These are phyloP conservation scores for Ogataea philodendri DNA, from an alignment of 805 yeast species.

Conservation along the genomic window DNA sequence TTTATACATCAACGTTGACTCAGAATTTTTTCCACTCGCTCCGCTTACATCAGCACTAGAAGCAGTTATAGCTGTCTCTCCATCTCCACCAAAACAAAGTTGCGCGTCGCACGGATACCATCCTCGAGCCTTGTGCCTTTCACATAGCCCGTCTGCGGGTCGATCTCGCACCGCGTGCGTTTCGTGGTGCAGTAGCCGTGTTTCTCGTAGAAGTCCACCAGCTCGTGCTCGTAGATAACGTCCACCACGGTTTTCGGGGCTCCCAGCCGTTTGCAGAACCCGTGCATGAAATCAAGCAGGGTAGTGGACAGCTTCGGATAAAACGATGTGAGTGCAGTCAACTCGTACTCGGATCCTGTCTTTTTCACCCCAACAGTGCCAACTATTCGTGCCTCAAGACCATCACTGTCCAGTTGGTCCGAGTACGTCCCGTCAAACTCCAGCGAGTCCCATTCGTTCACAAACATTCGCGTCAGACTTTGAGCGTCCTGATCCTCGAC, in stretches of 20 bases:
- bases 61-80: constrained; percentile 6
- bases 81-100: constrained; percentile 43
- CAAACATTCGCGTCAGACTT: constrained; percentile 19
- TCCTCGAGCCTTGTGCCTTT: constrained; percentile 34
- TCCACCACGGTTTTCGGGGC: constrained; percentile 35
- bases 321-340: constrained; percentile 55
- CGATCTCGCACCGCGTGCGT: constrained; percentile 26
- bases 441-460: constrained; percentile 15
- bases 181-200: constrained; percentile 38
- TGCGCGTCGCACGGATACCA: constrained; percentile 37
- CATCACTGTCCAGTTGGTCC: constrained; percentile 11
- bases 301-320: constrained; percentile 36
- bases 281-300: constrained; percentile 22
- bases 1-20: constrained; percentile 7
- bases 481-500: constrained; percentile 20
- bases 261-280: constrained; percentile 11
- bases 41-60: constrained; percentile 10
- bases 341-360: constrained; percentile 31
- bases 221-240: constrained; percentile 49
- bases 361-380: constrained; percentile 40
- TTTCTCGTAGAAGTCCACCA: constrained; percentile 44
- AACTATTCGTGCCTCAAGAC: constrained; percentile 32
- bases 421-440: background rate
- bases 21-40: constrained; percentile 9
- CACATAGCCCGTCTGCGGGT: constrained; percentile 24